A percentile compares a stretch with the other conserved stretches of the same genome.
phyloP scores from a whole-genome alignment of 1,139 yeast genomes.

The Suhomyces bolitotheri region DNA sequence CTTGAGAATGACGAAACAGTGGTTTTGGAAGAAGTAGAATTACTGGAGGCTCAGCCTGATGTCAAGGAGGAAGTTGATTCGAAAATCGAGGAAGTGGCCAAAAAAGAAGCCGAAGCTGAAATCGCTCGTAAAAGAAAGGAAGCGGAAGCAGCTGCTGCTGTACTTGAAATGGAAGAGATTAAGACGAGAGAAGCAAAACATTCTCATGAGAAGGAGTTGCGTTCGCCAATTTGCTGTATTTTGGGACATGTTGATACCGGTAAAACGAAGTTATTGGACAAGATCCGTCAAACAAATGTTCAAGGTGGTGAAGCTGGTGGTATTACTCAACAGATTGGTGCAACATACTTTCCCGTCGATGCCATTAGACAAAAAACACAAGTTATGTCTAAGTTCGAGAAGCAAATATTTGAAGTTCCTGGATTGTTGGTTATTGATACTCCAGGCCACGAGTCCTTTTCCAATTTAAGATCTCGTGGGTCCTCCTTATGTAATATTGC shows the following conservation, averaged over 20 bases:
- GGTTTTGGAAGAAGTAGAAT: constrained; percentile 17
- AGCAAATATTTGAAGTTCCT: constrained; percentile 88
- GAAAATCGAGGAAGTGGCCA: constrained; percentile 30
- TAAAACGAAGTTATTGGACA: constrained; percentile 93
- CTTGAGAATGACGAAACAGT: constrained; percentile 29
- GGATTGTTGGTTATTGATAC: constrained; percentile 96
- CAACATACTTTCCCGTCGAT: constrained; percentile 97
- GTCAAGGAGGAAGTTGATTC: constrained; percentile 8
- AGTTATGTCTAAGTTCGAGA: constrained; percentile 85
- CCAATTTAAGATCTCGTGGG: constrained; percentile 97
- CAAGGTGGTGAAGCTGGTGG: constrained; percentile 99
- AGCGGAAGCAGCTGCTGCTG: constrained; percentile 21
- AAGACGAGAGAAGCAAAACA: constrained; percentile 26
- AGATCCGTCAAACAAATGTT: constrained; percentile 96
- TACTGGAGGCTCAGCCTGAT: constrained; percentile 8
- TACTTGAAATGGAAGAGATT: constrained; percentile 32
- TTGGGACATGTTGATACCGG: constrained; percentile 99
- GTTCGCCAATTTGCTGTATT: constrained; percentile 99
- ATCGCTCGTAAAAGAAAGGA: constrained; percentile 14
- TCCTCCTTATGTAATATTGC: constrained; percentile 99
- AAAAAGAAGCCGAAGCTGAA: constrained; percentile 27
- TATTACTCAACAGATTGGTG: constrained; percentile 99
- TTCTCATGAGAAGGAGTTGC: constrained; percentile 53
- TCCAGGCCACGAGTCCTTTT: constrained; percentile 99
- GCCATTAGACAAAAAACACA: constrained; percentile 89